Evolutionary conservation across 1,284 basidiomycete species (phyloP).

Genomic region (Somion occarium): DNA sequence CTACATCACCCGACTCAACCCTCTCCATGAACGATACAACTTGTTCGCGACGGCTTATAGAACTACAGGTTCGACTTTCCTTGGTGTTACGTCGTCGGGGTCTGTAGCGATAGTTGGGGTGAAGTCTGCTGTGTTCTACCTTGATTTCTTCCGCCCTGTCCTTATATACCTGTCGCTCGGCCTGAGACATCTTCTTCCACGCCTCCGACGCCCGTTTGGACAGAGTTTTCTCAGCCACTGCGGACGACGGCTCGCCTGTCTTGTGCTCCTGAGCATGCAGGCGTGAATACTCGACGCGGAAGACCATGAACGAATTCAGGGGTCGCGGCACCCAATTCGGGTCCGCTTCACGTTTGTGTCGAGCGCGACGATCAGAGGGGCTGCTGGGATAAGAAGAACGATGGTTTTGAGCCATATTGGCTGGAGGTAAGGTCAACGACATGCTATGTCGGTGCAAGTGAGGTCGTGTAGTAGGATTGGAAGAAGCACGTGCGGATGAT

Average conservation of each 20-base stretch:
- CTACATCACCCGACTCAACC: neutral
- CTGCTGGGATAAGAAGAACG: constrained; percentile 3
- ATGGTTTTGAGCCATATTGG: neutral
- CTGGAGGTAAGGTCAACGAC: constrained; percentile 5
- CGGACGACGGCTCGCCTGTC: constrained; percentile 12
- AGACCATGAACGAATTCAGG: constrained; percentile 86
- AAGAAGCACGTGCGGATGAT: neutral
- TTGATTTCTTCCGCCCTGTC: constrained; percentile 46
- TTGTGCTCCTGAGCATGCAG: constrained; percentile 24
- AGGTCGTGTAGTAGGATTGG: neutral
- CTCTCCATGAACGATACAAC: constrained; percentile 19
- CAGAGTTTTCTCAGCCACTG: constrained; percentile 38
- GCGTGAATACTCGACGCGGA: constrained; percentile 69
- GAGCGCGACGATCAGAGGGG: constrained; percentile 18
- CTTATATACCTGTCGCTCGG: constrained; percentile 46
- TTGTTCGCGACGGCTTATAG: constrained; percentile 21
- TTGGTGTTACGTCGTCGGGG: constrained; percentile 31
- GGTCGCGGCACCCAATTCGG: constrained; percentile 77
- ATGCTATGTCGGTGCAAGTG: constrained; percentile 4
- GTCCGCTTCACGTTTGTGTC: constrained; percentile 31
- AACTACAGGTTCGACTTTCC: neutral
- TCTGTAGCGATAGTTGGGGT: constrained; percentile 61
- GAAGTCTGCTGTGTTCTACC: constrained; percentile 43
- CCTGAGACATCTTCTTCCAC: constrained; percentile 45
- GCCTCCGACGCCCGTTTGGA: constrained; percentile 61